Evolutionary conservation across 495 filamentous ascomycete genomes (phyloP).

Genomic region (Parachaetomium inaequale): DNA sequence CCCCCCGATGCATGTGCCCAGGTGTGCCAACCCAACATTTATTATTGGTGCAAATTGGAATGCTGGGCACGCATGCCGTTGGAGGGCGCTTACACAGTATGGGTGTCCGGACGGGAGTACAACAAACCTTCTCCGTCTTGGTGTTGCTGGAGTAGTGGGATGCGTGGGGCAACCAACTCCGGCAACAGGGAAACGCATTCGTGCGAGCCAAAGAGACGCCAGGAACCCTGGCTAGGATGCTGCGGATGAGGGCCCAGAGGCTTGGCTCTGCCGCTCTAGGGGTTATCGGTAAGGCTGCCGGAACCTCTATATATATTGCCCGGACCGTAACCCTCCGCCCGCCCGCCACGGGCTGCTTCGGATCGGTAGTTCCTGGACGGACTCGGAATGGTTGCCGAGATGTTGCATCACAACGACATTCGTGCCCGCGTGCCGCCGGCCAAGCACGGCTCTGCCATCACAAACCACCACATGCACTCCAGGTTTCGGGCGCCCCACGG

Average conservation of each 20-base stretch:
- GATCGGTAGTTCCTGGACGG: conserved; percentile 3
- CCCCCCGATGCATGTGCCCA: too few species aligned
- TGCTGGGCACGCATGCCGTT: neutral
- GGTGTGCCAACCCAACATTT: too few species aligned
- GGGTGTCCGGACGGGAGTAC: neutral
- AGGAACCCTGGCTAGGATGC: conserved; percentile 4
- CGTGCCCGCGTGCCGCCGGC: conserved; percentile 12
- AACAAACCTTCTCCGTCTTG: neutral
- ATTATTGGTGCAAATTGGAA: too few species aligned
- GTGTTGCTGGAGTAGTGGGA: neutral
- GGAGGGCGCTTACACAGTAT: neutral
- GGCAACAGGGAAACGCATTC: neutral
- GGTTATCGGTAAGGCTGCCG: conserved; percentile 27
- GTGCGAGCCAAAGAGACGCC: neutral
- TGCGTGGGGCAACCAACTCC: neutral
- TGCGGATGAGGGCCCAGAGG: conserved; percentile 17
- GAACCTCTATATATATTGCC: neutral
- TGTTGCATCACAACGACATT: conserved; percentile 13
- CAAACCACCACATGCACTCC: neutral
- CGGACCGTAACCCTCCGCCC: conserved; percentile 25
- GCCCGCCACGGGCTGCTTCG: conserved; percentile 1
- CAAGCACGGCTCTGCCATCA: conserved; percentile 5
- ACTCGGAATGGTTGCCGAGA: conserved; percentile 25
- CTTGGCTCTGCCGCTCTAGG: conserved; percentile 29
- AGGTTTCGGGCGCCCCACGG: neutral